Conservation (phyloP, 495 filamentous ascomycete species). For the Tirmania nivea region DNA sequence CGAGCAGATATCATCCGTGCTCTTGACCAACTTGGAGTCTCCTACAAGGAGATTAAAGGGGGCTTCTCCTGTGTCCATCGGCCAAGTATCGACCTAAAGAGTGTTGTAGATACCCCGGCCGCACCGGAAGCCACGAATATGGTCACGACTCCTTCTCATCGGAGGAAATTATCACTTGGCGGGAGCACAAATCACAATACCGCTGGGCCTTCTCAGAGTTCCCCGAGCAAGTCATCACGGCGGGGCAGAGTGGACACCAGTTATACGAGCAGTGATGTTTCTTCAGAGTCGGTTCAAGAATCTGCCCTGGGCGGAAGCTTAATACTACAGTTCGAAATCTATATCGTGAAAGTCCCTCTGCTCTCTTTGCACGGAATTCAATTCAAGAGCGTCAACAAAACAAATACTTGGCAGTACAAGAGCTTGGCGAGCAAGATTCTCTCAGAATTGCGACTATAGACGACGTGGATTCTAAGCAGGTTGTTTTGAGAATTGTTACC, state of each 20-base stretch:
- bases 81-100: constrained; percentile 73
- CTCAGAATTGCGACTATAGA: constrained; percentile 57
- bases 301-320: constrained; percentile 62
- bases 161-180: constrained; percentile 65
- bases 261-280: constrained; percentile 60
- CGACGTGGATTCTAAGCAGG: no score
- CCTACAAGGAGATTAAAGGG: constrained; percentile 75
- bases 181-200: constrained; percentile 21
- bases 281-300: constrained; percentile 59
- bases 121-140: constrained; percentile 28
- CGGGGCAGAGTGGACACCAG: constrained; percentile 40
- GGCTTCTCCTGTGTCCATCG: constrained; percentile 76
- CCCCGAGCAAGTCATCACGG: constrained; percentile 19
- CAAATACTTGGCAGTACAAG: constrained; percentile 96
- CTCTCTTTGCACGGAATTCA: constrained; percentile 88
- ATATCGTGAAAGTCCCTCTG: constrained; percentile 92
- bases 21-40: constrained; percentile 65
- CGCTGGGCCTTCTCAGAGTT: constrained; percentile 2
- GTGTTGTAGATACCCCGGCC: constrained; percentile 35
- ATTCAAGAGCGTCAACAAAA: constrained; percentile 79
- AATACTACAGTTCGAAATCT: constrained; percentile 77
- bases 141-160: constrained; percentile 33
- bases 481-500: neutral
- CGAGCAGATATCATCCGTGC: constrained; percentile 82
- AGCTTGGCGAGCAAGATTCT: constrained; percentile 92